Base-by-base conservation (phyloP, 176 grass and related monocot genomes). In the Hordeum marinum region DNA sequence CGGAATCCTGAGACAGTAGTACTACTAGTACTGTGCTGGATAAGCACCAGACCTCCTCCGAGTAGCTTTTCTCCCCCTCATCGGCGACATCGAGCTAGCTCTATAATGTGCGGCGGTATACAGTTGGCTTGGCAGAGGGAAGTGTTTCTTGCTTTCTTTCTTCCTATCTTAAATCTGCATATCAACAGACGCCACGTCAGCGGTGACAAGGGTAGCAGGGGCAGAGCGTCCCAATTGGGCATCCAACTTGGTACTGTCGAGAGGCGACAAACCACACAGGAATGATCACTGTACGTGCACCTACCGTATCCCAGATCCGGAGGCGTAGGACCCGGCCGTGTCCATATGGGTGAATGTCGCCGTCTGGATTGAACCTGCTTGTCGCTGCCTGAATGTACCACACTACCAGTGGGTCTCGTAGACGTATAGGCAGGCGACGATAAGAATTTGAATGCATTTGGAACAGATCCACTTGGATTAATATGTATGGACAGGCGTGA, bases 231-330 rank as follows among this genome's bases (percentile, higher is more conserved):
- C 21, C 63, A 63, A 85, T 29, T n/a, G 42, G 29, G 82, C 34
- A 31, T 35, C 42, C 27, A 76, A 50, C 40, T 76, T 76, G 13
- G 70, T 29, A 23, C 24, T 21, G 55, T 32, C 41, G 6, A 43
- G 59, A 20, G 77, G 29, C 39, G 41, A 46, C 77, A 79, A 62
- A 20, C 57, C n/a, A 25, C 8, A 31, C 2, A 57, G 0, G 68
- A 59, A 85, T 76, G 70, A 81, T 77, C 68, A 66, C 59, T 89
- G 23, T 40, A 23, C 46, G 27, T 80, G 63, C 69, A 61, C 60
- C 46, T 23, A 50, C 48, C 62, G 15, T 71, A 45, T 86, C 42
- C 10, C 63, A 86, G 63, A 82, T 86, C 64, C 74, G 9, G 79
- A 41, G 73, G 18, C 42, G 59, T 66, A 37, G 82, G 71, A 34